Conservation (phyloP, 495 filamentous ascomycete species). For the Podospora tetraspora region DNA sequence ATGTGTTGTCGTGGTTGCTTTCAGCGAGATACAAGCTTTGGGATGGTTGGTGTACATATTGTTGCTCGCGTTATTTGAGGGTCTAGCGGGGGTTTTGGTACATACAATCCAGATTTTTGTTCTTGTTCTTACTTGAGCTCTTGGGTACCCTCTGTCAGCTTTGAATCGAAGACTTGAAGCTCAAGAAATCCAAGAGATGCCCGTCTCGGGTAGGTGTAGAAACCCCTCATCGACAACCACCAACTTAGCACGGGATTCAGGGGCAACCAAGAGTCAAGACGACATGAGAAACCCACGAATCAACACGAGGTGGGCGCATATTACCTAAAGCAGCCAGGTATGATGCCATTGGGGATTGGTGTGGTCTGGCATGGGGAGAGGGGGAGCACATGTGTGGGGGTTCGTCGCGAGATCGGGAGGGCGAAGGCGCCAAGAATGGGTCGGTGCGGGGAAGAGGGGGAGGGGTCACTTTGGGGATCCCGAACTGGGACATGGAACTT, state of each 20-base stretch:
- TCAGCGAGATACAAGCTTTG: background rate
- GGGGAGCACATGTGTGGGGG: background rate
- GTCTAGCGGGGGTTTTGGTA: background rate
- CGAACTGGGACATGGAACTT: too few species aligned
- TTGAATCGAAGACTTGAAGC: too few species aligned
- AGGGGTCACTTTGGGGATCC: background rate
- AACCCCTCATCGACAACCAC: too few species aligned
- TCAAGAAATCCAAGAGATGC: too few species aligned
- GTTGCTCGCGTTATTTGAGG: background rate
- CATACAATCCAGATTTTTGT: background rate
- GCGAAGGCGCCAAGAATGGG: background rate
- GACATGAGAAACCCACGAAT: too few species aligned
- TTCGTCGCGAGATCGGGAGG: background rate
- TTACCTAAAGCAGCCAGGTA: background rate
- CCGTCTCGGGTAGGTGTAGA: too few species aligned
- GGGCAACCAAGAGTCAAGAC: too few species aligned
- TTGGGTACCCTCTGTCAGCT: too few species aligned
- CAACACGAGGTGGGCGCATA: background rate
- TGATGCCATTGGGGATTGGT: background rate
- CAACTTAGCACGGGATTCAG: too few species aligned
- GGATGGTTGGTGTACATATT: background rate
- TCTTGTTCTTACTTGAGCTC: background rate
- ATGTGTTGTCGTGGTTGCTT: background rate
- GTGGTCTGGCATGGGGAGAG: background rate
- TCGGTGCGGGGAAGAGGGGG: background rate